phyloP scores from a whole-genome alignment of 1,284 basidiomycete genomes.

The Austroboletus olivaceoglutinosus region DNA sequence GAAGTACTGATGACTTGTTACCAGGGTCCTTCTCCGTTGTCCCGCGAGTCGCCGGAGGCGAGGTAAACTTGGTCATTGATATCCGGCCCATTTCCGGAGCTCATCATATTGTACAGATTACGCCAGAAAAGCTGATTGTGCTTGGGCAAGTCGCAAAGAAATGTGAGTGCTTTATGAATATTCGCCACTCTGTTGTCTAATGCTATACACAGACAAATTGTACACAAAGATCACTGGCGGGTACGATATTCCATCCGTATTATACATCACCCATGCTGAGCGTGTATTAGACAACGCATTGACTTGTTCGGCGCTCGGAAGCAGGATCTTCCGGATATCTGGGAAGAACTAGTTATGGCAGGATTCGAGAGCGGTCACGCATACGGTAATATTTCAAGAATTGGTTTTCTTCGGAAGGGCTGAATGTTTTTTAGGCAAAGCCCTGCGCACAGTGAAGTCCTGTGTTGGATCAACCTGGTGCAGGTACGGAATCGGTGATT shows the following conservation, averaged over 20 bases:
- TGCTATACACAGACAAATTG: constrained; percentile 39
- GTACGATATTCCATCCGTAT: constrained; percentile 7
- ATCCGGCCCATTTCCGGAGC: background rate
- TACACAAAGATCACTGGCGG: constrained; percentile 69
- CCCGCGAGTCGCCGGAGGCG: constrained; percentile 67
- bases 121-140: constrained; percentile 65
- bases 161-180: constrained; percentile 38
- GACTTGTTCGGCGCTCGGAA: constrained; percentile 76
- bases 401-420: background rate
- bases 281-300: constrained; percentile 52
- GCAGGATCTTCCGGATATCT: constrained; percentile 74
- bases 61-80: constrained; percentile 31
- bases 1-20: background rate
- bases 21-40: constrained; percentile 70
- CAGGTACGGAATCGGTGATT: constrained; percentile 74
- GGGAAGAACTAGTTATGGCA: constrained; percentile 64
- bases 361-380: constrained; percentile 79
- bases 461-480: constrained; percentile 67
- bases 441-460: constrained; percentile 56
- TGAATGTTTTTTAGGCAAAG: constrained; percentile 39
- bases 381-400: constrained; percentile 54
- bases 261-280: background rate
- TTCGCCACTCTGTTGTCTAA: background rate
- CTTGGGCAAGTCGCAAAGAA: constrained; percentile 72
- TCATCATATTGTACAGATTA: constrained; percentile 39